These are phyloP conservation scores for Piper betle DNA, from an alignment of 164 flowering plant genomes.

Conservation along the genomic window DNA sequence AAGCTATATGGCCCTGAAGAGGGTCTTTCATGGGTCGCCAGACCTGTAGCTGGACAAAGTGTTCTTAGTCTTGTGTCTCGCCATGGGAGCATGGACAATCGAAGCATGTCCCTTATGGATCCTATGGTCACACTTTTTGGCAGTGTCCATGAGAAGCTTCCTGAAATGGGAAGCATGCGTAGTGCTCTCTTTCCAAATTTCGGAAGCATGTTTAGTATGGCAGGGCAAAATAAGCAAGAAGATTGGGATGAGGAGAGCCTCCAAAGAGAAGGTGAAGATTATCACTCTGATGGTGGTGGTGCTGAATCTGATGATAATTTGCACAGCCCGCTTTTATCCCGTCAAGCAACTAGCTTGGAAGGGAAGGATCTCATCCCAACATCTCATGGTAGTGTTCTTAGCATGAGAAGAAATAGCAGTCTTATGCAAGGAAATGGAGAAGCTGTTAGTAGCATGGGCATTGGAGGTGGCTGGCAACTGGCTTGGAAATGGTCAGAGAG, in stretches of 20 bases:
- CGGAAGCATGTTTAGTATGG: slow-evolving; percentile 44
- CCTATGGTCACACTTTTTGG: slow-evolving; percentile 88
- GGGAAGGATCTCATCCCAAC: slow-evolving; percentile 28
- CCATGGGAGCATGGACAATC: slow-evolving; percentile 61
- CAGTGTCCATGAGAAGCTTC: slow-evolving; percentile 85
- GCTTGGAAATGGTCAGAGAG: slow-evolving; percentile 42
- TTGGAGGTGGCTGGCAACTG: slow-evolving; percentile 62
- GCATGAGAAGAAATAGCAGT: slow-evolving; percentile 31
- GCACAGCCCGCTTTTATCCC: slow-evolving; percentile 40
- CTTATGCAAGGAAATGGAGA: slow-evolving; percentile 31
- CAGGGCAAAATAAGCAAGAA: slow-evolving; percentile 24
- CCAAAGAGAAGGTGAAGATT: slow-evolving; percentile 32
- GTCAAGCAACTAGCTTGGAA: slow-evolving; percentile 35
- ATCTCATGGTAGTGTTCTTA: slow-evolving; percentile 30
- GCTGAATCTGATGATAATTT: slow-evolving; percentile 37
- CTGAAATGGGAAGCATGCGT: slow-evolving; percentile 51
- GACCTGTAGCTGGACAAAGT: slow-evolving; percentile 69
- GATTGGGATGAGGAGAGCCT: slow-evolving; percentile 52
- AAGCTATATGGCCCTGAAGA: slow-evolving; percentile 69
- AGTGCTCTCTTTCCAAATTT: slow-evolving; percentile 44
- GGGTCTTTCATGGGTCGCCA: slow-evolving; percentile 86
- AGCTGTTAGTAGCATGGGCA: slow-evolving; percentile 28
- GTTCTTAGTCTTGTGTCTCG: slow-evolving; percentile 55
- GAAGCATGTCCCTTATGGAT: slow-evolving; percentile 56
- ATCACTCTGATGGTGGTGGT: slow-evolving; percentile 25